Evolutionary conservation across 345 rosid species (phyloP).

Genomic region (Trapa bicornis): DNA sequence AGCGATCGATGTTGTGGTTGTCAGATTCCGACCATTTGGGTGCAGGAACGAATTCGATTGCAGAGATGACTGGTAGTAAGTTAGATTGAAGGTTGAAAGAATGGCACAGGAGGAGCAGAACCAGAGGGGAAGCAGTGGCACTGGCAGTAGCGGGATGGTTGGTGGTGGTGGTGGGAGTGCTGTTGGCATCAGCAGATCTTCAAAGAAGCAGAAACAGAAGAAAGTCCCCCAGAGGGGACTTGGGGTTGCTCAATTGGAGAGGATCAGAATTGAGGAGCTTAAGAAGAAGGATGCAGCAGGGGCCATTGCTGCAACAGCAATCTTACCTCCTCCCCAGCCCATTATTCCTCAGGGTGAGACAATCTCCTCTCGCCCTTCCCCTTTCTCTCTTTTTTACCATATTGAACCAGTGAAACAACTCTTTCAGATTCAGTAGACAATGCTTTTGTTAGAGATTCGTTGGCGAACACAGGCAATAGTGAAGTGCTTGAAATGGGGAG

Average conservation of each 20-base stretch:
- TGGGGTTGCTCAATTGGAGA: conserved; percentile 62
- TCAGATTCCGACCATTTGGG: too few relatives aligned
- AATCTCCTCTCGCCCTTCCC: neutral
- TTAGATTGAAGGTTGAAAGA: conserved; percentile 17
- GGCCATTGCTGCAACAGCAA: conserved; percentile 7
- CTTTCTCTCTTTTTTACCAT: too few relatives aligned
- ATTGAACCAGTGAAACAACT: too few relatives aligned
- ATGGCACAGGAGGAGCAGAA: conserved; percentile 37
- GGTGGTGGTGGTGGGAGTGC: conserved; percentile 5
- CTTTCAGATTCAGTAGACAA: neutral
- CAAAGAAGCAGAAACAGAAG: conserved; percentile 32
- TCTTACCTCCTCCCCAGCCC: conserved; percentile 11
- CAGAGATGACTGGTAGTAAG: neutral
- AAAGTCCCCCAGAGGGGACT: conserved; percentile 57
- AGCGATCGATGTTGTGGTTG: neutral
- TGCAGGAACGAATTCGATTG: neutral
- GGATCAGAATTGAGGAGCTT: conserved; percentile 46
- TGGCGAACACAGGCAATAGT: conserved; percentile 7
- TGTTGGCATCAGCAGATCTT: conserved; percentile 14
- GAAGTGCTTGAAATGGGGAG: conserved; percentile 7
- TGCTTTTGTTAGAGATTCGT: conserved; percentile 5
- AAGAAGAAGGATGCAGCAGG: conserved; percentile 21
- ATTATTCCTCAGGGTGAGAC: conserved; percentile 1
- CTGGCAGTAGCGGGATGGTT: conserved; percentile 16
- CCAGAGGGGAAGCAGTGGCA: conserved; percentile 20